Evolutionary conservation across 169 alveolate genomes (phyloP).

Genomic region (Plasmodium gonderi): DNA sequence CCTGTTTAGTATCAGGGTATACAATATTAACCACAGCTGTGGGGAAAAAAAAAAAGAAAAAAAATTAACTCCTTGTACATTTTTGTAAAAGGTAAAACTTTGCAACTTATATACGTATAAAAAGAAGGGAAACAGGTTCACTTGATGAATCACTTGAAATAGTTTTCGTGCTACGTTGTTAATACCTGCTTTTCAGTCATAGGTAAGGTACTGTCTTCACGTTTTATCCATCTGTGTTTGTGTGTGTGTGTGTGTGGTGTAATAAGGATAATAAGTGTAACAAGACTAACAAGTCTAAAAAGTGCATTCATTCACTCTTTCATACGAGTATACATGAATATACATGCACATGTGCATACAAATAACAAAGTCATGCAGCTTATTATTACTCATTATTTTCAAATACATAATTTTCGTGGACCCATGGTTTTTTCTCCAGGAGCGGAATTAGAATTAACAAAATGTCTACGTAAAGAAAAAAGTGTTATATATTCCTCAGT

Average conservation of each 20-base stretch:
- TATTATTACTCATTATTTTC: conserved; percentile 61
- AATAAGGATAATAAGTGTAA: neutral
- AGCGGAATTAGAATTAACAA: conserved; percentile 58
- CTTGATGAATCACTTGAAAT: neutral
- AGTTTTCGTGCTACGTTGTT: neutral
- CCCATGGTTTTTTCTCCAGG: conserved; percentile 71
- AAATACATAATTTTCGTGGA: conserved; percentile 27
- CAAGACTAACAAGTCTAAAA: neutral
- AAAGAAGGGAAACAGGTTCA: neutral
- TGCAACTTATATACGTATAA: neutral
- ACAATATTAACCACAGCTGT: conserved; percentile 60
- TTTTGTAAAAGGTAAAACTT: neutral
- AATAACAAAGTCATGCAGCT: too few relatives aligned
- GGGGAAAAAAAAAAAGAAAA: neutral
- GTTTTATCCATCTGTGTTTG: conserved; percentile 47
- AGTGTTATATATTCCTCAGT: neutral
- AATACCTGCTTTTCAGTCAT: conserved; percentile 56
- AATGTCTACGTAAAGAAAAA: conserved; percentile 16
- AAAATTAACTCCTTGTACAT: neutral
- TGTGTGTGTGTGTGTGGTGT: neutral
- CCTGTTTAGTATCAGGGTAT: conserved; percentile 38
- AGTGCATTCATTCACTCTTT: neutral
- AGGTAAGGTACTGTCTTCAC: conserved; percentile 25
- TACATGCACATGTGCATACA: neutral
- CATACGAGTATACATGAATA: neutral